Evolutionary conservation across 139 green algal genomes (phyloP), one percentile per base, ranked within the genome.

Genomic region (Asterochloris erici): DNA sequence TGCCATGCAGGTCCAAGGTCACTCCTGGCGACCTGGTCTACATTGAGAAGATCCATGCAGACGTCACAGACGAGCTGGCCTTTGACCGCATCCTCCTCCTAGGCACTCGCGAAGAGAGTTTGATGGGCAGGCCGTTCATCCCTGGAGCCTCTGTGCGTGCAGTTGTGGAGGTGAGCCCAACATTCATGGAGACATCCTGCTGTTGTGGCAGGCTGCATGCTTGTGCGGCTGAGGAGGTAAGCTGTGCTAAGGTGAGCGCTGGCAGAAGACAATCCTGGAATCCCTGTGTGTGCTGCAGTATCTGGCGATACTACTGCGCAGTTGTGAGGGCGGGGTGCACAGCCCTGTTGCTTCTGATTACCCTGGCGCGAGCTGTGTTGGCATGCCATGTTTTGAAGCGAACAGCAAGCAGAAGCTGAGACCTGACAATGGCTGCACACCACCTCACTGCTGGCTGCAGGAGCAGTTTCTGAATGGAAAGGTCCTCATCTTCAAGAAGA

Each of bases 401-500:
- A 54, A 54, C 38, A 54, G 38, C 38, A 54, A 54, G 38, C 38
- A 6, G 38, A 54, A 54, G 38, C 38, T 54, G 38, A 54, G 4
- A 54, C 38, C 6, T 54, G 38, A 17, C 6, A 54, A 54, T 54
- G 38, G 38, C 38, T 54, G 6, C n/a, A 4, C 71, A 77, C 71
- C 23, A 9, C 71, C 9, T 77, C 2, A 77, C 28, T 68, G 27
- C 28, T 28, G 15, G 26, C 12, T 69, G 82, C 83, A 92, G 86
- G 91, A 96, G 84, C 91, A 95, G 77, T 92, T 94, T 27, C 82
- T 90, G 27, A 92, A 98, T 73, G 94, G 86, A 68, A 96, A 96
- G 81, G 90, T 95, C 73, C 85, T 95, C 11, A 90, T 96, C 14
- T 97, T 97, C 85, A 93, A 97, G 77, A 97, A 97, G 85, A 91